phyloP scores from a whole-genome alignment of 164 flowering plant genomes.

The Tinospora cordifolia region DNA sequence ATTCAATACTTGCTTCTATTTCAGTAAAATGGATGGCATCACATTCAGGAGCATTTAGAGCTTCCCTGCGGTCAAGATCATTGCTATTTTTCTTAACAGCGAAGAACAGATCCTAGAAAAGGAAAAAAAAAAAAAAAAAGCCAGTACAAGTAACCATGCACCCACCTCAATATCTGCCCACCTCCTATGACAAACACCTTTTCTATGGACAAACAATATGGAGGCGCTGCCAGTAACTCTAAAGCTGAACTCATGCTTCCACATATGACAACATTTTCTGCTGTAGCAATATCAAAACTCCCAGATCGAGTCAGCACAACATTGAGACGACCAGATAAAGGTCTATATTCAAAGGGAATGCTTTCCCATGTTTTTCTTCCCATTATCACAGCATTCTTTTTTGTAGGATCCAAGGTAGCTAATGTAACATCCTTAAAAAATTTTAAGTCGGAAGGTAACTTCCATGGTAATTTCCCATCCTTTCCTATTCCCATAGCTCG shows the following conservation, averaged over 20 bases:
- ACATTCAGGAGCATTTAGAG: slow-evolving; percentile 67
- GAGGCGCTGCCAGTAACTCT: slow-evolving; percentile 66
- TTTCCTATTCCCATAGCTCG: slow-evolving; percentile 77
- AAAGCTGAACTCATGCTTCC: slow-evolving; percentile 76
- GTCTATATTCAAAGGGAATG: slow-evolving; percentile 59
- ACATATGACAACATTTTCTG: slow-evolving; percentile 82
- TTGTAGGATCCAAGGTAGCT: slow-evolving; percentile 55
- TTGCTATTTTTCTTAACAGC: slow-evolving; percentile 6
- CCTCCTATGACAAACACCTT: slow-evolving; percentile 88
- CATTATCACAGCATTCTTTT: slow-evolving; percentile 90
- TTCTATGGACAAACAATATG: slow-evolving; percentile 74
- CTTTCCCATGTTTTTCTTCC: slow-evolving; percentile 98
- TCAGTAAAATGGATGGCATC: slow-evolving; percentile 86
- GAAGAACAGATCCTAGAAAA: neutral
- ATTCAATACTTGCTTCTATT: slow-evolving; percentile 59
- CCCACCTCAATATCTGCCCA: slow-evolving; percentile 71
- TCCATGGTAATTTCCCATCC: slow-evolving; percentile 92
- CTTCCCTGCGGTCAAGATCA: slow-evolving; percentile 47
- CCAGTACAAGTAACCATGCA: slow-evolving; percentile 4
- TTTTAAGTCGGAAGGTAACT: slow-evolving; percentile 69
- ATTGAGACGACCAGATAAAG: slow-evolving; percentile 84
- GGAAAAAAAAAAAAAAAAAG: neutral
- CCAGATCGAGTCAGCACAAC: slow-evolving; percentile 86
- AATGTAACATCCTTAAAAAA: slow-evolving; percentile 70
- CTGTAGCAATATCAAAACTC: slow-evolving; percentile 63